Conservation (phyloP, 2,329 filamentous ascomycete species). For the Colletotrichum musicola region DNA sequence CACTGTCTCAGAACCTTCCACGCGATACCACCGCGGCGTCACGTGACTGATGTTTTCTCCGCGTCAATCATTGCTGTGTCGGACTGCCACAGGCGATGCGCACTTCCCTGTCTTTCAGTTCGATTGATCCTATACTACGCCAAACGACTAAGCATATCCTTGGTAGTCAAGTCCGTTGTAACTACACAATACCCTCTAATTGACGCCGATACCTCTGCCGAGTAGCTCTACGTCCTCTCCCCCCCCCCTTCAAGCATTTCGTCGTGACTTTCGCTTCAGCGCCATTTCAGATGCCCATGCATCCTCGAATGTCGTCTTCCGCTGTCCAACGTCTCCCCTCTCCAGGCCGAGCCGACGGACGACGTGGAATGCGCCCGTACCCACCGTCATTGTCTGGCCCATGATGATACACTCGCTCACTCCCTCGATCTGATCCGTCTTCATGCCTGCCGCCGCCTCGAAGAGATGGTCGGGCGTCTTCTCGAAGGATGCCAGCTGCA, state of each 20-base stretch:
- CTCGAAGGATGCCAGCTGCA: conserved; percentile 96
- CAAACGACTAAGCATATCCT: conserved; percentile 10
- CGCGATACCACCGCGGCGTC: too few species aligned
- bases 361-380: conserved; percentile 93
- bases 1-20: too few species aligned
- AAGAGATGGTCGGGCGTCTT: conserved; percentile 99
- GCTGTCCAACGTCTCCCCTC: conserved; percentile 67
- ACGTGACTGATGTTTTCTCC: too few species aligned
- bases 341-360: conserved; percentile 80
- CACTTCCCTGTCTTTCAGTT: conserved; percentile 3
- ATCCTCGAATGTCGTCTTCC: conserved; percentile 79
- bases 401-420: conserved; percentile 98
- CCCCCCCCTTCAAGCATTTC: conserved; percentile 10
- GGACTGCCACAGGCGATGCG: too few species aligned
- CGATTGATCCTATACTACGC: background rate
- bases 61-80: too few species aligned
- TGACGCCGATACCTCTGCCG: conserved; percentile 15
- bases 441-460: conserved; percentile 92
- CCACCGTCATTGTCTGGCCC: conserved; percentile 92
- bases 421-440: conserved; percentile 91
- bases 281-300: conserved; percentile 61
- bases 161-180: background rate
- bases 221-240: conserved; percentile 15
- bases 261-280: conserved; percentile 35
- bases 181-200: conserved; percentile 22